phyloP scores from a whole-genome alignment of 208 protist species.

The Jaenimonas drosophilae region DNA sequence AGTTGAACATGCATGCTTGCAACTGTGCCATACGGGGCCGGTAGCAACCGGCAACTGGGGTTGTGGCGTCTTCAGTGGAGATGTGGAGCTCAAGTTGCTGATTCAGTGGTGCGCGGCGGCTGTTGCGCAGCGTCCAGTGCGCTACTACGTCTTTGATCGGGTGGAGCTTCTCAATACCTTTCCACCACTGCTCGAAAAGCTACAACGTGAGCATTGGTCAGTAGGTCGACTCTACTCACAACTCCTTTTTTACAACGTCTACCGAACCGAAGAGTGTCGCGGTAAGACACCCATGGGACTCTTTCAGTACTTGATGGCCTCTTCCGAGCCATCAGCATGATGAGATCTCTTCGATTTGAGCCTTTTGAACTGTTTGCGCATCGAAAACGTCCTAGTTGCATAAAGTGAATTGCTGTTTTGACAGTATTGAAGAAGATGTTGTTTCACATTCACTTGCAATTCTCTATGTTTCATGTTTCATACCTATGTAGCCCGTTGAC shows the following conservation, averaged over 20 bases:
- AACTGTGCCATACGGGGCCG: slow-evolving; percentile 10
- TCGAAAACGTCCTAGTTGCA: too few relatives aligned
- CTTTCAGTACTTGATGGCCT: too few relatives aligned
- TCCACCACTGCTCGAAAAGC: slow-evolving; percentile 10
- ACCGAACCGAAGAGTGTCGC: too few relatives aligned
- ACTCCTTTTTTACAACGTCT: slow-evolving; percentile 12
- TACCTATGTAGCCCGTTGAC: too few relatives aligned
- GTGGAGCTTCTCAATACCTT: slow-evolving; percentile 8
- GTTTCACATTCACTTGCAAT: too few relatives aligned
- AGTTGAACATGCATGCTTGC: slow-evolving; percentile 6
- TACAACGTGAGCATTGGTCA: slow-evolving; percentile 20
- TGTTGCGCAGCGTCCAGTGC: slow-evolving; percentile 20
- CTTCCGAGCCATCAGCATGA: too few relatives aligned
- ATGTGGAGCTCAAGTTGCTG: slow-evolving; percentile 75
- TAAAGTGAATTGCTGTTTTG: too few relatives aligned
- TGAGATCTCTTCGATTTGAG: too few relatives aligned
- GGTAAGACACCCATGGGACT: too few relatives aligned
- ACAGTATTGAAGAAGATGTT: background rate
- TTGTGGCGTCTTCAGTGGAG: slow-evolving; percentile 84
- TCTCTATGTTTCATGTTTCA: too few relatives aligned
- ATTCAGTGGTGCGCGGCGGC: slow-evolving; percentile 81
- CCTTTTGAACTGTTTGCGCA: too few relatives aligned
- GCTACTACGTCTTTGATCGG: slow-evolving; percentile 45
- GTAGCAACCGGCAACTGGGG: slow-evolving; percentile 87
- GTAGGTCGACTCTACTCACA: slow-evolving; percentile 23